phyloP scores from a whole-genome alignment of 495 filamentous ascomycete species.

The Rhypophila decipiens region DNA sequence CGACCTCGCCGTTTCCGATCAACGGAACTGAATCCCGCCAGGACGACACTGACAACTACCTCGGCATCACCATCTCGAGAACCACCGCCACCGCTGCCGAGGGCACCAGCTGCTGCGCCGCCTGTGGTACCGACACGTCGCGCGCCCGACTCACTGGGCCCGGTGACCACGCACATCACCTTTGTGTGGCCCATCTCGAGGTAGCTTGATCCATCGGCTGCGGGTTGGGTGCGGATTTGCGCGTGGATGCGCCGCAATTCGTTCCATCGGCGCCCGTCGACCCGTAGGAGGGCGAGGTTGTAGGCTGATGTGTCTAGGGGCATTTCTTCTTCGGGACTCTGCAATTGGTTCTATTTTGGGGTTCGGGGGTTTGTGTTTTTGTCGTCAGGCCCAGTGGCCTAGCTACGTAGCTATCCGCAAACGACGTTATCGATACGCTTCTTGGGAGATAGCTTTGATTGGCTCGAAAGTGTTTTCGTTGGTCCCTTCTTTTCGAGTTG shows the following conservation, averaged over 20 bases:
- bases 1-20: conserved; percentile 71
- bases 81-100: conserved; percentile 37
- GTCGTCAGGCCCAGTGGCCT: no score
- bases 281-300: conserved; percentile 75
- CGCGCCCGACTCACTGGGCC: conserved; percentile 64
- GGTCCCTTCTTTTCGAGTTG: no score
- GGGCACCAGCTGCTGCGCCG: conserved; percentile 12
- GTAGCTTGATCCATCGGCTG: conserved; percentile 84
- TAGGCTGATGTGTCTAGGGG: conserved; percentile 89
- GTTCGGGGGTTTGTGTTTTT: no score
- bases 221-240: conserved; percentile 83
- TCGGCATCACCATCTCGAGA: conserved; percentile 51
- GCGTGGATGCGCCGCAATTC: conserved; percentile 85
- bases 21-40: conserved; percentile 82
- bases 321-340: no score
- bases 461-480: no score
- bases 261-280: conserved; percentile 96
- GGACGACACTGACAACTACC: conserved; percentile 73
- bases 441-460: no score
- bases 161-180: conserved; percentile 84
- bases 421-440: no score
- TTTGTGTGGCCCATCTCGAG: conserved; percentile 95
- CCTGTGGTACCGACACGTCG: conserved; percentile 13
- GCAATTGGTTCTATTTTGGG: no score
- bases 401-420: no score